Conservation (phyloP, 169 alveolate genomes). For the Ichthyophthirius multifiliis region DNA sequence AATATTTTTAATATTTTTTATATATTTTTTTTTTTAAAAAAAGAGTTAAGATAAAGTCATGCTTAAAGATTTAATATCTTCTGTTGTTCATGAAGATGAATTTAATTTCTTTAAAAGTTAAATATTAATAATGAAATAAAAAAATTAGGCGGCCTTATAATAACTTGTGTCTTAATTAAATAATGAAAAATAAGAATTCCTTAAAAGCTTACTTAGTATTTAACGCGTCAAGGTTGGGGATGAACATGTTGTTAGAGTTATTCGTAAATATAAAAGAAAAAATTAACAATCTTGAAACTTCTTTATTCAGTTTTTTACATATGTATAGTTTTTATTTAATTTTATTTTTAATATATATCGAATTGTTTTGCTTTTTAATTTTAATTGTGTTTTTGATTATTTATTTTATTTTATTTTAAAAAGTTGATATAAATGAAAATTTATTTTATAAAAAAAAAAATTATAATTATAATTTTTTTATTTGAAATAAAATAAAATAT, state of each 20-base stretch:
- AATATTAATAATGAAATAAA: not conserved
- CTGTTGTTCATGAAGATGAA: constrained; percentile 30
- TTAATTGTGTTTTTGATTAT: no score
- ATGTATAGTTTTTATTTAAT: no score
- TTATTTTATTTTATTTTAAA: no score
- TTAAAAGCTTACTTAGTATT: constrained; percentile 24
- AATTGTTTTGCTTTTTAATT: no score
- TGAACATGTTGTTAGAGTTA: constrained; percentile 3
- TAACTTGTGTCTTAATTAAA: constrained; percentile 17
- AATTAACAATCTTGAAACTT: not conserved
- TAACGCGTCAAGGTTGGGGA: constrained; percentile 26
- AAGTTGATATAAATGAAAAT: no score
- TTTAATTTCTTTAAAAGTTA: constrained; percentile 4
- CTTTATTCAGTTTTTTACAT: no score
- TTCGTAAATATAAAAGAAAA: not conserved
- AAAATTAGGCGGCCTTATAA: constrained; percentile 8
- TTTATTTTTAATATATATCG: no score
- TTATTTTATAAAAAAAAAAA: no score
- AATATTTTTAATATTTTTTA: not conserved
- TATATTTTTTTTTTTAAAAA: not conserved
- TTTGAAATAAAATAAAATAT: no score
- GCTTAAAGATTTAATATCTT: constrained; percentile 20
- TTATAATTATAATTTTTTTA: no score
- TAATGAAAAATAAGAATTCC: constrained; percentile 16
- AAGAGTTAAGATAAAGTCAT: constrained; percentile 31